Base-by-base conservation (phyloP, 202 grass and related monocot species). In the Panicum virgatum region DNA sequence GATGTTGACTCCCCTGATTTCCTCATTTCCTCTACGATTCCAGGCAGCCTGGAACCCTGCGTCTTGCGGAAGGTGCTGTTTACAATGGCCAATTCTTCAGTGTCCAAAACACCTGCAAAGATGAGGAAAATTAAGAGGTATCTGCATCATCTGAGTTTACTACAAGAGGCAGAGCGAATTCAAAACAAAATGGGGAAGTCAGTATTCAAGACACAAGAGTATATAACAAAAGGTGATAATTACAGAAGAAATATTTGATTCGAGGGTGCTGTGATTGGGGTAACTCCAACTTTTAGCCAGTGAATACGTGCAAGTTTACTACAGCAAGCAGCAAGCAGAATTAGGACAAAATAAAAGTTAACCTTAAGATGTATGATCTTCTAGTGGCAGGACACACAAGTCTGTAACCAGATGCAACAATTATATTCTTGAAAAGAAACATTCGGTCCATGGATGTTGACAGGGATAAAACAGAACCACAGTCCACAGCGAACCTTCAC, bases 81-180 rank as follows among this genome's bases (percentile, higher is more conserved):
- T 19, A 92, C 86, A n/a, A 85, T 87, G 57, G 85, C 79, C 83
- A 99, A 46, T 53, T 99, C 91, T 32, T 99, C 93, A 0, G 83
- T 80, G 51, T 99, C 90, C 3, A 99, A 84, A 60, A 99, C 93
- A 80, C 96, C 93, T 94, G 75, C 63, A 39, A 46, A 58, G 10
- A 81, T 5, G 39, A 80, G 26, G 27, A 66, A 72, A 25, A 8
- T 27, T 81, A n/a, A 57, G 57, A 77, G 74, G n/a, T 59, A 60
- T 56, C 65, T 51, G 38, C 60, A 85, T 70, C n/a, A 60, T 70
- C n/a, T 61, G 12, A 48, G 34, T 53, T 5, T 62, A 52, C 16
- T 58, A 20, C 22, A 72, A 69, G n/a, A 32, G 45, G 23, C 5
- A 62, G 16, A 70, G 26, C 1, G 26, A 40, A 27, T 64, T 43